Conservation (phyloP, 345 rosid species). For the Populus davidiana region DNA sequence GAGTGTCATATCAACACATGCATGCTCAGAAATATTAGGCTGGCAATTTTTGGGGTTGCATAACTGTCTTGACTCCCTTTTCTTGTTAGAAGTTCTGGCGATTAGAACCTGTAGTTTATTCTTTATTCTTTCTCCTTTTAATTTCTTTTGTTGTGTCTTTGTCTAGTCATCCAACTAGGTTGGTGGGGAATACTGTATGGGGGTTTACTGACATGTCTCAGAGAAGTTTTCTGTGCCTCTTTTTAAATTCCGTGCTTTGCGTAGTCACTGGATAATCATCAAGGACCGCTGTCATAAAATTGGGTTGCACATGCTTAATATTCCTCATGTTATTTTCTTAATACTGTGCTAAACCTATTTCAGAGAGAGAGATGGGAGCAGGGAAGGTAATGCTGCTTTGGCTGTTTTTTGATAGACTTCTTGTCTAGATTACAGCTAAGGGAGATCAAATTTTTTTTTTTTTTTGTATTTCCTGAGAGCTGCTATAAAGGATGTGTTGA, state of each 20-base stretch:
- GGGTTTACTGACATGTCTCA: not conserved
- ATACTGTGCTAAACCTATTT: not conserved
- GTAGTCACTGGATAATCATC: not conserved
- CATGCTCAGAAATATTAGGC: not conserved
- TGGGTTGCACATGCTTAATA: not conserved
- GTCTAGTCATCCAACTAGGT: not conserved
- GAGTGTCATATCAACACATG: not conserved
- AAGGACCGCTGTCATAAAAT: not conserved
- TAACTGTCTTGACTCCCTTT: not conserved
- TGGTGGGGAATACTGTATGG: not conserved
- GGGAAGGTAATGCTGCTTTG: not conserved
- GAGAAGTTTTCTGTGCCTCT: not conserved
- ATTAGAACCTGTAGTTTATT: not conserved
- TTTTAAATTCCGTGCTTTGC: not conserved
- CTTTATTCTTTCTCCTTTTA: not conserved
- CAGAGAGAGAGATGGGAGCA: not conserved
- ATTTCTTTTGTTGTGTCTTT: not conserved
- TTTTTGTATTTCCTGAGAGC: not conserved
- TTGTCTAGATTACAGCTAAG: not conserved
- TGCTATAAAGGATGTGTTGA: not conserved
- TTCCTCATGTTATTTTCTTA: not conserved
- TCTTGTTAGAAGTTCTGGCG: not conserved
- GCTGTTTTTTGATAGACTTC: not conserved
- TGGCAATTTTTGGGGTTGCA: not conserved
- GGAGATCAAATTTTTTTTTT: not conserved